phyloP scores from a whole-genome alignment of 1,284 basidiomycete genomes.

The Omphalotus olearius region DNA sequence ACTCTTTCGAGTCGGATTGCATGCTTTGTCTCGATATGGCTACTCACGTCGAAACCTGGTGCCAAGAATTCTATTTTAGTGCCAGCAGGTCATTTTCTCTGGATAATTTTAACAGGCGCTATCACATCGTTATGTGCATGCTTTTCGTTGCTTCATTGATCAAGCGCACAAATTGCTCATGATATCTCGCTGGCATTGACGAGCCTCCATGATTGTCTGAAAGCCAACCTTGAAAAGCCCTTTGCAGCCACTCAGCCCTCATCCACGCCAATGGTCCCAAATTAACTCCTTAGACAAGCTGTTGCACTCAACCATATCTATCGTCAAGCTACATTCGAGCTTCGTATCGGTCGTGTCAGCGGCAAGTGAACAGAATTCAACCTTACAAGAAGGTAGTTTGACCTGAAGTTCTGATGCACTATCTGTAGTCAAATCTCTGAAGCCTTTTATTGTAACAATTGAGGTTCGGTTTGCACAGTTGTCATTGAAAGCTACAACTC shows the following conservation, averaged over 20 bases:
- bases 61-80: slow-evolving; percentile 20
- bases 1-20: slow-evolving; percentile 41
- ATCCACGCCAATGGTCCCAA: slow-evolving; percentile 20
- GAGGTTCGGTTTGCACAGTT: slow-evolving; percentile 17
- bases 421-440: slow-evolving; percentile 37
- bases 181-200: slow-evolving; percentile 34
- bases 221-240: slow-evolving; percentile 27
- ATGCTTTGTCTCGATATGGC: slow-evolving; percentile 44
- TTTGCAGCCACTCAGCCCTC: slow-evolving; percentile 16
- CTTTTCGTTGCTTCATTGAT: slow-evolving; percentile 37
- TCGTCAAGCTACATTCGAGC: slow-evolving; percentile 43
- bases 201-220: slow-evolving; percentile 31
- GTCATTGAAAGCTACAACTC: not conserved
- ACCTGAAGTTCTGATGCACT: not conserved
- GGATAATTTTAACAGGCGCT: slow-evolving; percentile 38
- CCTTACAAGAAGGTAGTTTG: not conserved
- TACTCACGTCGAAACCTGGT: slow-evolving; percentile 37
- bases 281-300: slow-evolving; percentile 32
- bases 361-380: slow-evolving; percentile 25
- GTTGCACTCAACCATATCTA: slow-evolving; percentile 39
- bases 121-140: slow-evolving; percentile 35
- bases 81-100: slow-evolving; percentile 33
- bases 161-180: slow-evolving; percentile 38
- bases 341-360: slow-evolving; percentile 41
- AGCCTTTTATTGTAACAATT: slow-evolving; percentile 36